phyloP scores from a whole-genome alignment of 345 rosid genomes.

The Geranium rotundifolium region DNA sequence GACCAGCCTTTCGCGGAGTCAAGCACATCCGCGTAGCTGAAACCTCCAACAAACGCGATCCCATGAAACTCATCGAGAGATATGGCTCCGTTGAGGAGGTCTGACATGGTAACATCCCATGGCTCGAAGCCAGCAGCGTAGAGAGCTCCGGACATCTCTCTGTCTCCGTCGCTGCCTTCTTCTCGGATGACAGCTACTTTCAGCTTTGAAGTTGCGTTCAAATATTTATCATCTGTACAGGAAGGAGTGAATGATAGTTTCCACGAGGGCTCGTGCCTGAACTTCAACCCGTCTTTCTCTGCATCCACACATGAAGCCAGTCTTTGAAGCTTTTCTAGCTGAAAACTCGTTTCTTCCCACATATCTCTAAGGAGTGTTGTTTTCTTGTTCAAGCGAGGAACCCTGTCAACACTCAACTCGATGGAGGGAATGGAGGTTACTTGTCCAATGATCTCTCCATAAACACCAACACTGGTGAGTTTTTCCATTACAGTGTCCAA shows the following conservation, averaged over 20 bases:
- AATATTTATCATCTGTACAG: constrained; percentile 43
- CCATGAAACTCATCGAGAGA: constrained; percentile 66
- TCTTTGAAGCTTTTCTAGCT: constrained; percentile 68
- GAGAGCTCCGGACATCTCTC: constrained; percentile 93
- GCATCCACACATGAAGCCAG: constrained; percentile 67
- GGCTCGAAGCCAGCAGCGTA: constrained; percentile 89
- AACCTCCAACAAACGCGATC: constrained; percentile 85
- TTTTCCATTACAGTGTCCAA: constrained; percentile 45
- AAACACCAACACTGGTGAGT: constrained; percentile 32
- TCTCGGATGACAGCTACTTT: constrained; percentile 88
- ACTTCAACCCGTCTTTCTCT: constrained; percentile 81
- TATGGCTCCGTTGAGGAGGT: constrained; percentile 53
- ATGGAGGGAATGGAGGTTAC: constrained; percentile 46
- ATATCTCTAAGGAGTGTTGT: constrained; percentile 63
- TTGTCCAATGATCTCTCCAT: constrained; percentile 57
- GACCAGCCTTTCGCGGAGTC: constrained; percentile 99
- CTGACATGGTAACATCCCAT: constrained; percentile 91
- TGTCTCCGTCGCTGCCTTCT: constrained; percentile 96
- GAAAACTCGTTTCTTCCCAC: constrained; percentile 95
- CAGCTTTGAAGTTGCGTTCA: constrained; percentile 49
- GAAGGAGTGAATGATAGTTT: constrained; percentile 62
- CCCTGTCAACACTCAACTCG: constrained; percentile 51
- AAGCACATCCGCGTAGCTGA: constrained; percentile 88
- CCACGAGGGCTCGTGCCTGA: constrained; percentile 68
- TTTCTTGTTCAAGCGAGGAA: constrained; percentile 40